Base-by-base conservation (phyloP, 148 eudicot species). In the Chenopodium quinoa region DNA sequence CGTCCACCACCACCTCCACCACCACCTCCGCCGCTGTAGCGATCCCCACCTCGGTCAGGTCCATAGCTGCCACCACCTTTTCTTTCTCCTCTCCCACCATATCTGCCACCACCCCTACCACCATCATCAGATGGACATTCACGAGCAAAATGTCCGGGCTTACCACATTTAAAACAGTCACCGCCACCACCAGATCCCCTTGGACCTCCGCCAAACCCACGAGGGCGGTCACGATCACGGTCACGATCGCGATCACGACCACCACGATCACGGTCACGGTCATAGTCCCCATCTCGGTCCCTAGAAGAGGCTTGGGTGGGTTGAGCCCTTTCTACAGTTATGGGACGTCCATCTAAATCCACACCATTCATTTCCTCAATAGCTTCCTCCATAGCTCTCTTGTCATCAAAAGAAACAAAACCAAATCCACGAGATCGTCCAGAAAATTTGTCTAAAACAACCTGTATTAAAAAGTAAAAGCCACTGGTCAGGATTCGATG, bases 341-440 rank as follows among this genome's bases (percentile, higher is more conserved):
- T 95, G 64, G 88, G 65, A 52, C 99, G 90, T 12, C 99, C 99
- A 91, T 93, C 99, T 78, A 95, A 87, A 78, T 95, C 94, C 71
- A 90, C 86, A 7, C 99, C 99, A 85, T 93, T 87, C 99, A 95
- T 95, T 75, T 77, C 92, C 40, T 93, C 93, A 82, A 96, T 96
- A 50, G 99, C 99, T 73, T 96, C 99, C 84, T 96, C 99, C 98
- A 94, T 92, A 50, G 91, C 90, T 75, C 87, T 85, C 89, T 91
- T 90, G 65, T 93, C 97, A 85, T 96, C 94, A 81, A 93, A 96
- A 73, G 97, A 88, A 80, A 96, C 94, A 85, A 96, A 96, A 66
- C 99, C 99, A 88, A 93, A 96, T 71, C 99, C 99, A 80, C 98
- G 97, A 52, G 99, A 91, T 74, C 98, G 95, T 9, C 97, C 98